Evolutionary conservation across 2,329 filamentous ascomycete species (phyloP).

Genomic region (Coniochaeta ligniaria): DNA sequence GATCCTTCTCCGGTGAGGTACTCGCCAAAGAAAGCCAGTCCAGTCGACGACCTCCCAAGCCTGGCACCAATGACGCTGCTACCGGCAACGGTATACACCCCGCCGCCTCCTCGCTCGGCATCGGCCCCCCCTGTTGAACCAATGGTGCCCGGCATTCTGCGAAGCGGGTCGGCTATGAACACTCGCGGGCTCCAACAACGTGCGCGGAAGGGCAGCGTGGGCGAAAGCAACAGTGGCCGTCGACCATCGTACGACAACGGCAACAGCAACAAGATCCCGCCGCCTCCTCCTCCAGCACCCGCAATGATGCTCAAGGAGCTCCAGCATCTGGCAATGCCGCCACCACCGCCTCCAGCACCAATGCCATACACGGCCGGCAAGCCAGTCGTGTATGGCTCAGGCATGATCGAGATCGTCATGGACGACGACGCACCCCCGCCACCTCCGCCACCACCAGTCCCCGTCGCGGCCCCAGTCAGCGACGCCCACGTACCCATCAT

Average conservation of each 20-base stretch:
- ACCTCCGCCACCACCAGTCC: conserved; percentile 7
- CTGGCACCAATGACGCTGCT: conserved; percentile 36
- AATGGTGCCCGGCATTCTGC: conserved; percentile 17
- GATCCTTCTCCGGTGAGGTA: conserved; percentile 12
- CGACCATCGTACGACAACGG: conserved; percentile 45
- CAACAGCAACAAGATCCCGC: conserved; percentile 31
- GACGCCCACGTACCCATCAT: conserved; percentile 38
- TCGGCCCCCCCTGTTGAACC: conserved; percentile 49
- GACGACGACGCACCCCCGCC: conserved; percentile 43
- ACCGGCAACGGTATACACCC: conserved; percentile 54
- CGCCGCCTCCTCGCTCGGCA: conserved; percentile 50
- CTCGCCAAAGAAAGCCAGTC: conserved; percentile 20
- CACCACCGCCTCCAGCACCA: conserved; percentile 55
- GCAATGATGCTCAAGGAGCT: conserved; percentile 54
- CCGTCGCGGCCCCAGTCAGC: conserved; percentile 24
- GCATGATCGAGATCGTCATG: conserved; percentile 60
- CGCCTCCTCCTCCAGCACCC: conserved; percentile 45
- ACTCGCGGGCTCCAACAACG: conserved; percentile 38
- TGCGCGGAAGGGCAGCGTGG: conserved; percentile 15
- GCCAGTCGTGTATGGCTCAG: conserved; percentile 36
- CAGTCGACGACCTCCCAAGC: conserved; percentile 15
- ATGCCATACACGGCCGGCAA: conserved; percentile 35
- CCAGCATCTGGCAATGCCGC: conserved; percentile 53
- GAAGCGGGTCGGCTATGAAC: conserved; percentile 20
- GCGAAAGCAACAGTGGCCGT: conserved; percentile 17